Evolutionary conservation across 441 rosid genomes (phyloP), one percentile per base, ranked within the genome.

Genomic region (Gossypium davidsonii): DNA sequence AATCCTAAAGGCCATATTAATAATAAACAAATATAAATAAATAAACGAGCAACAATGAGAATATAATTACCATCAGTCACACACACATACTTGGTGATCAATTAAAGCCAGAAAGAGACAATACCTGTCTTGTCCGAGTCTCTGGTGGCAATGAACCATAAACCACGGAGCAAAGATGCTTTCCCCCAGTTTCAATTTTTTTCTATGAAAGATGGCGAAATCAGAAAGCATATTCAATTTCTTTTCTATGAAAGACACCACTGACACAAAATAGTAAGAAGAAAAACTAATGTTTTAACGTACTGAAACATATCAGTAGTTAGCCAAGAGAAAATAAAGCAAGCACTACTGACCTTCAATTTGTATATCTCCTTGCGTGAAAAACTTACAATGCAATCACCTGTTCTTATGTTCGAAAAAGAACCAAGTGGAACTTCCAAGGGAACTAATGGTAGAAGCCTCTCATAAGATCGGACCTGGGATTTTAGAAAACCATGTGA

Each of bases 101-200:
- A 62, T 25, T 46, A 62, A 74, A 74, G 55, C 61, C 80, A 60
- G 48, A 64, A 68, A 48, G 68, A 77, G 58, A 34, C 69, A 56
- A 57, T 78, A 94, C 99, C 99, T 94, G 98, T 80, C 92, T 83
- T 65, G 96, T 91, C 78, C 96, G 94, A 77, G 97, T 94, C 84
- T 90, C 94, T 37, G 96, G 92, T 75, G 97, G 97, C 80, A 94
- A 78, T 58, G 97, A 92, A 71, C 98, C 98, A 73, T 94, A 94
- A 67, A 94, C 99, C 67, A 94, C 91, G 77, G 99, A 92, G 78
- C 99, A 94, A 42, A 85, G 94, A 86, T 87, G 94, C 74, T 86
- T 90, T 64, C 93, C 94, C 11, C 73, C 77, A 42, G 42, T 74
- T 83, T 94, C 91, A 76, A 94, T 87, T 72, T 15, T 67, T 88